Evolutionary conservation across 163 green algal genomes (phyloP), one percentile per base, ranked within the genome.

Genomic region (Trebouxia gelatinosa): DNA sequence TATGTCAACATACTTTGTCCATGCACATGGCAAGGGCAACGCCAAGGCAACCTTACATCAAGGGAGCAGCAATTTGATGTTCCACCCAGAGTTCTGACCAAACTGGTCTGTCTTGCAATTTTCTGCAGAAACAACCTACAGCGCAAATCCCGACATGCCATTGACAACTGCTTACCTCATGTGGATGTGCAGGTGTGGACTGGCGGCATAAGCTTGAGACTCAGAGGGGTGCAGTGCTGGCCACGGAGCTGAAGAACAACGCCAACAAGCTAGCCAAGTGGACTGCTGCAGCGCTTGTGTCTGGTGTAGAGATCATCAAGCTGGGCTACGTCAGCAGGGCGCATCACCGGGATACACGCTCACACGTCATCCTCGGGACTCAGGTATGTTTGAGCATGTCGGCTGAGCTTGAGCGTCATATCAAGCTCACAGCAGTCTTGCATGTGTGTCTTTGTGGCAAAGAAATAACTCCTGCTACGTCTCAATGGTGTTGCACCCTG

Each of bases 241-340:
- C 96, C 21, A 98, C 95, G 11, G 96, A 99, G 86, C 89, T 98
- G 71, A 99, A 99, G 90, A 99, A 99, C 94, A 99, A 99, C 85
- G 91, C 93, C 71, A 95, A 95, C 90, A 99, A 99, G 89, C 83
- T 97, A 58, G 94, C 95, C 43, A 94, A 93, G 84, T 99, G 96
- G 96, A 98, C 95, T 6, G 91, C 91, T 16, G 87, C 89, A 35
- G 95, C 96, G 16, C 84, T 98, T 58, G 78, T 99, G 11, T 89
- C 87, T 11, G 94, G 93, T 29, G 86, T 89, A 1, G 94, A 98
- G 78, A 88, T 96, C 64, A 94, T 99, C 84, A 98, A 98, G 90
- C 86, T 99, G 11, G 96, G 96, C 51, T 97, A 97, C 74, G 90
- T 98, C 28, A 90, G 85, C 7, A 86, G 96, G 28, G 79, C 82